Conservation (phyloP, 768 basidiomycete species). For the Auricularia sp. region DNA sequence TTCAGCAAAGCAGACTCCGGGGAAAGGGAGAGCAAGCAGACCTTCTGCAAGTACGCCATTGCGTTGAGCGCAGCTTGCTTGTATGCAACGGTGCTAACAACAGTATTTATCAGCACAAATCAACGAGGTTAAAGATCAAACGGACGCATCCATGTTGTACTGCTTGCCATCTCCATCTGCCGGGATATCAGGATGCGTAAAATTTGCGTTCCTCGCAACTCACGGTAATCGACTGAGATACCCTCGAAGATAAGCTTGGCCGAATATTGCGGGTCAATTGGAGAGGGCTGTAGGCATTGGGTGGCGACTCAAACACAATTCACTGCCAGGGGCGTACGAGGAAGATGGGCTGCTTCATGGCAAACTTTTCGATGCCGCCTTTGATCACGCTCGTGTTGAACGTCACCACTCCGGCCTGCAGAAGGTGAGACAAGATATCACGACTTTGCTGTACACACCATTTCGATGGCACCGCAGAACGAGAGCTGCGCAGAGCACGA, state of each 20-base stretch:
- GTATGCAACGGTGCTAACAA: conserved; percentile 54
- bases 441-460: conserved; percentile 28
- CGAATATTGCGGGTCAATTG: conserved; percentile 64
- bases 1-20: background rate
- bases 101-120: background rate
- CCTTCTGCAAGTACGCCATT: conserved; percentile 64
- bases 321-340: conserved; percentile 30
- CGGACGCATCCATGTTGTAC: conserved; percentile 69
- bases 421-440: background rate
- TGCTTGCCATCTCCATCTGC: conserved; percentile 64
- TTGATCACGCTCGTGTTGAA: conserved; percentile 66
- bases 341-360: conserved; percentile 65
- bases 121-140: conserved; percentile 1
- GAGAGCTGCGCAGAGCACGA: conserved; percentile 35
- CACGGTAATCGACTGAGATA: conserved; percentile 62
- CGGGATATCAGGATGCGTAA: background rate
- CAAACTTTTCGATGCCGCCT: conserved; percentile 63
- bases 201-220: background rate
- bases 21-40: conserved; percentile 12
- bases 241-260: conserved; percentile 72
- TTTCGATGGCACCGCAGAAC: conserved; percentile 72
- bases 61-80: conserved; percentile 72
- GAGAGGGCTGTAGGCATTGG: conserved; percentile 42
- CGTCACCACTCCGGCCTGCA: conserved; percentile 58
- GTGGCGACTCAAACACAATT: background rate